Conservation (phyloP, 2,329 filamentous ascomycete genomes). For the Exophiala aquamarina region DNA sequence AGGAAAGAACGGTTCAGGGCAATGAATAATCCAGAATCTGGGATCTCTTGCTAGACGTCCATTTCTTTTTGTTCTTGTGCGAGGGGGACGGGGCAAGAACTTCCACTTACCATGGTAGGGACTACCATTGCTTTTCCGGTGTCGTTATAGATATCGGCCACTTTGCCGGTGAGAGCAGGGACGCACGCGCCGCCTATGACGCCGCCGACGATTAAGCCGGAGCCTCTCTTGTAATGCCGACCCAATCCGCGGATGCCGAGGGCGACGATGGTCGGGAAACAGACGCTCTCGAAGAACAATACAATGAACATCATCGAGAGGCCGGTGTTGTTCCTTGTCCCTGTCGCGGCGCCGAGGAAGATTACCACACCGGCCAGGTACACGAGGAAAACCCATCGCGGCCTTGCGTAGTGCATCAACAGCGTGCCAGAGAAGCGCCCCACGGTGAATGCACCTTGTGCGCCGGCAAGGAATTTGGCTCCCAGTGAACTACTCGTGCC, state of each 20-base stretch:
- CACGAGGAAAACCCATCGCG: conserved; percentile 68
- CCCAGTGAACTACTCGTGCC: conserved; percentile 55
- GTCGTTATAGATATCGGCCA: conserved; percentile 62
- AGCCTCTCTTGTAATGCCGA: conserved; percentile 72
- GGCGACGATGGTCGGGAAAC: conserved; percentile 79
- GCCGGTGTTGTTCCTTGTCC: conserved; percentile 47
- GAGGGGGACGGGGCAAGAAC: no score
- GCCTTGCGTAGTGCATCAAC: conserved; percentile 66
- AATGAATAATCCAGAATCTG: no score
- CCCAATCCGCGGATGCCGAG: conserved; percentile 75
- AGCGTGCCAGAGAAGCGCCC: conserved; percentile 69
- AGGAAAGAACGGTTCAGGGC: no score
- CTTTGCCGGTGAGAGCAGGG: conserved; percentile 68
- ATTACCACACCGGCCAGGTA: conserved; percentile 66
- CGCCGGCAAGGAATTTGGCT: conserved; percentile 70
- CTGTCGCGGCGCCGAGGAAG: conserved; percentile 53
- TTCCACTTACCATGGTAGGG: conserved; percentile 47
- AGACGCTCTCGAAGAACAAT: conserved; percentile 79
- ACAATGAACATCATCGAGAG: conserved; percentile 33
- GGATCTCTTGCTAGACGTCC: no score
- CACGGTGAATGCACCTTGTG: conserved; percentile 70
- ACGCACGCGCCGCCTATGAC: conserved; percentile 70
- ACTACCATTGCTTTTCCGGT: conserved; percentile 67
- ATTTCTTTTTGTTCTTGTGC: no score
- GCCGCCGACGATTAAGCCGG: conserved; percentile 69